Evolutionary conservation across 768 basidiomycete genomes (phyloP), one percentile per base, ranked within the genome.

Genomic region (Suillus tomentosus): DNA sequence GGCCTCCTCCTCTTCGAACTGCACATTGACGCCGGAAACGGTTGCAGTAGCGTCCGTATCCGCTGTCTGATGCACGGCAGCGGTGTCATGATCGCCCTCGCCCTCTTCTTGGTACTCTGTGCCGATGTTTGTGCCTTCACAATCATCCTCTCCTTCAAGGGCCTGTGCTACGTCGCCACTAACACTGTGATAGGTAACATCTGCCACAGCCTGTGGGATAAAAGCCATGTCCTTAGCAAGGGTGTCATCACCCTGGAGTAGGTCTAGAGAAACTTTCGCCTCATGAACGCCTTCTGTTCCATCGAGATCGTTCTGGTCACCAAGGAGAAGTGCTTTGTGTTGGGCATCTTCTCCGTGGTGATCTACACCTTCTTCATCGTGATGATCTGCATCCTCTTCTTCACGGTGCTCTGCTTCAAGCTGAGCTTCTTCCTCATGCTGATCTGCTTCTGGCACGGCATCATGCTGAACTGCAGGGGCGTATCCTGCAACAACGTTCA

Each of bases 1-100:
- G 7, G 72, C 68, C 13, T 73, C 76, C 48, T 80, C 77, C 53
- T 69, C 78, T 17, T 68, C 73, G 9, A 67, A 72, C 43, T 70
- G 66, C 17, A 59, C 60, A 24, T 39, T 64, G 1, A 62, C 72
- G 10, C 50, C 64, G 3, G 60, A 57, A 42, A 63, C 55, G 8
- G 64, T 62, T 14, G 61, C 55, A 6, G 61, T n/a, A 24, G 65
- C 58, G 15, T 73, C 71, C 2, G 69, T 72, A 64, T 75, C 77
- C 59, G 68, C 66, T 24, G 60, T 48, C 3, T 62, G 70, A 36
- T 79, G 76, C 47, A 71, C 67, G 51, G 67, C 73, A 62, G 76
- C 72, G 42, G 72, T 74, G 61, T 77, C 76, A 17, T 74, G 66
- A 47, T 37, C 63, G 6, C 62, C 65, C 34, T 73, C 71, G 22